Evolutionary conservation across 2,329 filamentous ascomycete species (phyloP), one percentile per base, ranked within the genome.

Genomic region (Epichloe brachyelytri): DNA sequence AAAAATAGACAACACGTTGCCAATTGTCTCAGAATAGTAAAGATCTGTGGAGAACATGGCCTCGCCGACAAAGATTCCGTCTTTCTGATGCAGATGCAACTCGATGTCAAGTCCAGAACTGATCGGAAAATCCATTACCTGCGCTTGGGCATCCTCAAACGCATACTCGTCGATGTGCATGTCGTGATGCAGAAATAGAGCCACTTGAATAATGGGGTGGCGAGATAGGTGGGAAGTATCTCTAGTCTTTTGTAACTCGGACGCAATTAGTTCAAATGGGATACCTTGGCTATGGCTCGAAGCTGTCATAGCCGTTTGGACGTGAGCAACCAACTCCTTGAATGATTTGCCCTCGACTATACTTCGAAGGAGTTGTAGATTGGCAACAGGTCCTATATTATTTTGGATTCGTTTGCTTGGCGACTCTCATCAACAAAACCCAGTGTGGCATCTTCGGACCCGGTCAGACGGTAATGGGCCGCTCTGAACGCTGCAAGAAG

Each of bases 381-480:
- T 36, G 10, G 17, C 22, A 17, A 17, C 26, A 5, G 17, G 26
- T 22, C 39, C 39, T 14, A 41, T 4, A 14, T 4, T 1, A 41
- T 22, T 12, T 58, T 49, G 0, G 58, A 3, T 10, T 60, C 59
- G 14, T 41, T 45, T 1, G 53, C 38, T 7, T 58, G 49, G 0
- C 59, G 54, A 11, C 59, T 60, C 1, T 58, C 55, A 2, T 55
- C 58, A 0, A 54, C 51, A 2, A 47, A 53, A 0, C 60, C 62
- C 3, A 64, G 54, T 0, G 53, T 55, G 1, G 59, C 56, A 46
- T 64, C 62, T 5, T 53, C 52, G 5, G 19, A 39, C 0, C 57
- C 59, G 0, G 60, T 64, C 2, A 63, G 55, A 17, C 60, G 60
- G 41, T 56, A 63, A 26, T 63, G 62, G 0, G 62, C 52, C 0